Conservation (phyloP, 1,284 basidiomycete genomes). For the Ceratobasidium sp. region DNA sequence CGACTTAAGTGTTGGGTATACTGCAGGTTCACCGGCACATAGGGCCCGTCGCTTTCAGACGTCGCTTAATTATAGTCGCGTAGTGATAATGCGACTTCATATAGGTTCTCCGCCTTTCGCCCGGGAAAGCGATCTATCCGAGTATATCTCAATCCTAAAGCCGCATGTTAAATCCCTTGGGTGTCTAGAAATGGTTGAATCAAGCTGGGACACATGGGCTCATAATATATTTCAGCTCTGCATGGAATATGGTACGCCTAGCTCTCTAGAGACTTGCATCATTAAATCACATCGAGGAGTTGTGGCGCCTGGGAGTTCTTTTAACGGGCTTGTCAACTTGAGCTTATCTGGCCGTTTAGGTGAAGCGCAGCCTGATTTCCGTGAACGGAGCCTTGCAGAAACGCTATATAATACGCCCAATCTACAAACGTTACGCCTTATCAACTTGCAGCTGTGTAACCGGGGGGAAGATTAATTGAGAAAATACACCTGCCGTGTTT, state of each 20-base stretch:
- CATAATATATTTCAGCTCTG: background rate
- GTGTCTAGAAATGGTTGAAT: background rate
- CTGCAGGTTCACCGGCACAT: background rate
- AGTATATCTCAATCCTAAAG: background rate
- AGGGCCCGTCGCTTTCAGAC: background rate
- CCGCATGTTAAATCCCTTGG: background rate
- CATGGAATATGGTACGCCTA: background rate
- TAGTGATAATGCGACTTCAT: background rate
- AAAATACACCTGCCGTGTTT: background rate
- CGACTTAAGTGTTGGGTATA: background rate
- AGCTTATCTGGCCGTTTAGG: background rate
- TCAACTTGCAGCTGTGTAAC: background rate
- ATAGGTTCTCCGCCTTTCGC: background rate
- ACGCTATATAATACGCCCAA: background rate
- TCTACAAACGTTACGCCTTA: background rate
- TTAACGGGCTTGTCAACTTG: background rate
- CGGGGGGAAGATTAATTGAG: background rate
- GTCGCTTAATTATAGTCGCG: background rate
- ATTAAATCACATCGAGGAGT: background rate
- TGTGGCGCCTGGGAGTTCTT: background rate
- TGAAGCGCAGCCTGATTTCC: background rate
- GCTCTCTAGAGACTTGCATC: background rate
- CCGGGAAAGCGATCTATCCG: background rate
- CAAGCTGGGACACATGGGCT: background rate
- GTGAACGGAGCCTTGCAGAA: background rate